Base-by-base conservation (phyloP, 2,329 filamentous ascomycete species). In the Epichloe amarillans region DNA sequence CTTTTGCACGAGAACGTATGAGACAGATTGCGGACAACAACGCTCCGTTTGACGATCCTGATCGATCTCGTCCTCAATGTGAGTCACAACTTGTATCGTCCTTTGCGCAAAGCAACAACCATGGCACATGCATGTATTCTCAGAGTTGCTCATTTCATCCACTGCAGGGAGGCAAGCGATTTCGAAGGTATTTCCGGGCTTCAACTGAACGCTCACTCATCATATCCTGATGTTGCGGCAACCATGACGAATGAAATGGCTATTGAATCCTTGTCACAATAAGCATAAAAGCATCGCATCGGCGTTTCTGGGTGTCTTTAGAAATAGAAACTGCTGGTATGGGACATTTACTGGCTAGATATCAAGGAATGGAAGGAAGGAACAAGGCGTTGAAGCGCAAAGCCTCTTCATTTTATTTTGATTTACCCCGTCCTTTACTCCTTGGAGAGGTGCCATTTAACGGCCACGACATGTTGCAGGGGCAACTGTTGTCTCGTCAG, bases 1-100 rank as follows among this genome's bases (percentile, higher is more conserved):
- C 69, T 7, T 69, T 72, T 58, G 68, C 69, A 26, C 63, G 69
- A 45, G 65, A 70, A 53, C 64, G 69, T 17, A 72, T 72, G 67
- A 65, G 68, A 43, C 62, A 70, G 46, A 68, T 72, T 53, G 69
- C 69, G 10, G 65, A 65, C 47, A 68, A 64, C 35, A 69, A 69
- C 45, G 67, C 69, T 49, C 69, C 69, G 36, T 66, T 72, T 53
- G 69, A 70, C 30, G 69, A 72, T 43, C 68, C 68, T 7, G 69
- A 72, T 54, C 59, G 62, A 46, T 61, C 62, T 46, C 63, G 62
- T 53, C 66, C 69, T 36, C 62, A 63, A 53, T 72, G 69, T 72
- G 57, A 66, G 69, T 46, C 15, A 33, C 10, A 17, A 30, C 17
- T 14, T 8, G 14, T n/a, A 12, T 17, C 19, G 15, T 42, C 14